Evolutionary conservation across 805 yeast species (phyloP), one percentile per base, ranked within the genome.

Genomic region (Yarrowia deformans): DNA sequence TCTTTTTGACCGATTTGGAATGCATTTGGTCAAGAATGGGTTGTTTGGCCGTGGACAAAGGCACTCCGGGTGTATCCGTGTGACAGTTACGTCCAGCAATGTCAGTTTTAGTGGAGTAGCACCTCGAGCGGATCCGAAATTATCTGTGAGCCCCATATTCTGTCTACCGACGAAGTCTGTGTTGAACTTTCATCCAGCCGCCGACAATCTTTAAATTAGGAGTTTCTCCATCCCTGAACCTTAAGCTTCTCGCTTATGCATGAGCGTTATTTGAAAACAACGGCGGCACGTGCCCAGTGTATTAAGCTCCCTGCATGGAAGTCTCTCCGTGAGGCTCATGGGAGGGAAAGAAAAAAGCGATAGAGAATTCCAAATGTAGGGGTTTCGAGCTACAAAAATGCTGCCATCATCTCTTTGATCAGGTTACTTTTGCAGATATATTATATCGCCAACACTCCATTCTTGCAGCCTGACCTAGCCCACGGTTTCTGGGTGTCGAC

Each of bases 1-100:
- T 32, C 16, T 32, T 32, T 35, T 32, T 49, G 29, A 18, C 55
- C 39, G 55, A 39, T 34, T 49, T 49, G 55, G 55, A 49, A 32
- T 49, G 55, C n/a, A 34, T 16, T 32, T 16, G 23, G 23, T 8
- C 23, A 10, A 34, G 6, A 49, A 49, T 32, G 14, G 39, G 39
- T 5, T 4, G 14, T 8, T 16, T 4, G 23, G 4, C 23, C 23
- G 39, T 9, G 7, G 32, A 49, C 55, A 49, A 19, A 34, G 37
- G n/a, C 19, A 8, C 29, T 23, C 2, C 13, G 37, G 29, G 52
- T 10, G 8, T 48, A 5, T 37, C 52, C 52, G 52, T 16, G 19
- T 39, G 54, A 12, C 34, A n/a, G 32, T 32, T 32, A 34, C 13
- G 40, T 13, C 40, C 40, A 13, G 13, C 40, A 10, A 13, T 35